Conservation (phyloP, 2,329 filamentous ascomycete genomes). For the Neofusicoccum laricinum region DNA sequence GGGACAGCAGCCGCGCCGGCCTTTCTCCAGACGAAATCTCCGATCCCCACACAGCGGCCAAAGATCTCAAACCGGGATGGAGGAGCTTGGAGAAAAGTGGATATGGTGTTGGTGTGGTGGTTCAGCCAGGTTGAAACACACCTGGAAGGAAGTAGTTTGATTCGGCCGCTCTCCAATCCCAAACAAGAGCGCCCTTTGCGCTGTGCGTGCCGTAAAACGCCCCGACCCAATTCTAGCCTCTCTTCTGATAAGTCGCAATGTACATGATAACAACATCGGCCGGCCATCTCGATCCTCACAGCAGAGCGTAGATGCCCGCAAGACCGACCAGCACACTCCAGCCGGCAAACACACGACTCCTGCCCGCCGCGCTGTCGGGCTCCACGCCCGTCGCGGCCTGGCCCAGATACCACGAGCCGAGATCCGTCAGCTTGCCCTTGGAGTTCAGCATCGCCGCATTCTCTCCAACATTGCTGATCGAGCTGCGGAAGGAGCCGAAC, state of each 20-base stretch:
- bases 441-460: slow-evolving; percentile 69
- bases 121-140: background rate
- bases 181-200: background rate
- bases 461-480: slow-evolving; percentile 69
- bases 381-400: slow-evolving; percentile 37
- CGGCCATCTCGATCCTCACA: background rate
- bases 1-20: slow-evolving; percentile 5
- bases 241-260: background rate
- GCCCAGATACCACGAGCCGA: slow-evolving; percentile 76
- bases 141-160: background rate
- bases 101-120: background rate
- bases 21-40: background rate
- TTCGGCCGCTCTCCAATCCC: background rate
- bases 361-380: slow-evolving; percentile 29
- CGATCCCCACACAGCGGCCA: background rate
- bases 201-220: background rate
- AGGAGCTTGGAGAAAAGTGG: background rate
- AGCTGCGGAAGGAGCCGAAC: slow-evolving; percentile 71
- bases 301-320: slow-evolving; percentile 6
- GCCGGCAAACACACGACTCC: slow-evolving; percentile 14
- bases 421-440: slow-evolving; percentile 67
- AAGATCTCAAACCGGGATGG: background rate
- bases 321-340: slow-evolving; percentile 19
- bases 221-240: background rate
- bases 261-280: background rate